Percentiles rank a stretch among this genome's conserved stretches.
Conservation (phyloP, 805 yeast genomes). For the Lachancea quebecensis region DNA sequence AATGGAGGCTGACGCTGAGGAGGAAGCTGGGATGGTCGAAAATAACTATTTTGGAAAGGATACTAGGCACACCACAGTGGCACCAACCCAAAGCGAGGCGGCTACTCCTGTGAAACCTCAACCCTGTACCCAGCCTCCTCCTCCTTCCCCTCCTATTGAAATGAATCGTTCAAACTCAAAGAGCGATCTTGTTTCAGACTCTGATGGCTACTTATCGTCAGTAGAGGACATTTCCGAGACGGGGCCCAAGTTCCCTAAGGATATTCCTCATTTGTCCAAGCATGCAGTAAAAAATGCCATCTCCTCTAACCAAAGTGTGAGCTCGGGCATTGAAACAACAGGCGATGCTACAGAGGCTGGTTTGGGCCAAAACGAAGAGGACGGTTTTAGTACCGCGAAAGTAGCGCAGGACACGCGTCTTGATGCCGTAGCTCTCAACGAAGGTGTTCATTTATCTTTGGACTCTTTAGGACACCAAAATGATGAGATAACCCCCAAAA, state of each 20-base stretch:
- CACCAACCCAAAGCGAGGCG: background rate
- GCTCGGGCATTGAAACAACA: no score
- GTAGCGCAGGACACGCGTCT: no score
- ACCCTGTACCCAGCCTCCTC: background rate
- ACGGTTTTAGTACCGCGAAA: no score
- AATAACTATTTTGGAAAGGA: conserved; percentile 6
- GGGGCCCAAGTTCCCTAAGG: background rate
- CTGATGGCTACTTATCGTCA: conserved; percentile 19
- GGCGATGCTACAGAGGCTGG: no score
- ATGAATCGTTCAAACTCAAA: background rate
- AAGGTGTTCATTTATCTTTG: no score
- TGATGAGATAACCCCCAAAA: conserved; percentile 7
- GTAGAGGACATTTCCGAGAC: conserved; percentile 12
- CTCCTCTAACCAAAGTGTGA: background rate
- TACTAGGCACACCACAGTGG: background rate
- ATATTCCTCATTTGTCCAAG: background rate
- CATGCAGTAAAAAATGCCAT: conserved; percentile 1
- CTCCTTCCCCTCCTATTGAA: background rate
- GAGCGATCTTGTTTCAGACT: conserved; percentile 2
- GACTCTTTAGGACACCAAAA: no score
- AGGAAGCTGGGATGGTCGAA: conserved; percentile 22
- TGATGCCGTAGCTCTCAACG: no score
- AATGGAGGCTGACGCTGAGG: conserved; percentile 64
- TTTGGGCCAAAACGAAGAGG: no score
- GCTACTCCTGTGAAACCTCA: background rate